A percentile compares a stretch with the other conserved stretches of the same genome.
These are phyloP conservation scores for Eucalyptus rudis DNA, from an alignment of 345 rosid genomes.

Conservation along the genomic window DNA sequence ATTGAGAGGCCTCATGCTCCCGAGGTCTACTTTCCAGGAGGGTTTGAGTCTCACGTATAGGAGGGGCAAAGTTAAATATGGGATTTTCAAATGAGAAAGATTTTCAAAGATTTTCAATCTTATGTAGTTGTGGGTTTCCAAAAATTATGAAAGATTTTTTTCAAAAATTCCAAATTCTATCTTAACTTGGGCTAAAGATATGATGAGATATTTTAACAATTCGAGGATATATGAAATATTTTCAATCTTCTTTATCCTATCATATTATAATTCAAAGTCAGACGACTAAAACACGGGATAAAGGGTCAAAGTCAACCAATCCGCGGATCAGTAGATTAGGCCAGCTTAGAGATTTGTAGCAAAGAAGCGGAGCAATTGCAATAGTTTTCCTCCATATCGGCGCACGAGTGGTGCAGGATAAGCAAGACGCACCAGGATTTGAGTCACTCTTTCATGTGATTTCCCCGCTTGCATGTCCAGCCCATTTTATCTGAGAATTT, in stretches of 20 bases:
- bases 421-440: too few species aligned
- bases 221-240: neutral
- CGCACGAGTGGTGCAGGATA: too few species aligned
- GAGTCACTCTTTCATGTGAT: too few species aligned
- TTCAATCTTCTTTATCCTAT: neutral
- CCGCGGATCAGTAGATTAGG: too few species aligned
- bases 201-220: neutral
- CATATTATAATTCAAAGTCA: neutral
- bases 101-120: too few species aligned
- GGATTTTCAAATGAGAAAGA: neutral
- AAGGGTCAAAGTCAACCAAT: too few species aligned
- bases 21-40: neutral
- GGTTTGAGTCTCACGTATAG: neutral
- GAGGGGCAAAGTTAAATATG: neutral
- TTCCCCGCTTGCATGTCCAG: too few species aligned
- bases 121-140: neutral
- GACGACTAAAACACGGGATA: neutral
- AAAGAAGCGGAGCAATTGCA: too few species aligned
- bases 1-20: neutral
- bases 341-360: too few species aligned
- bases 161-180: neutral
- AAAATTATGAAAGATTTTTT: neutral
- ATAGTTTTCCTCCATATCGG: too few species aligned
- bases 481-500: too few species aligned
- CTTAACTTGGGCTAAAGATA: accelerated